Conservation (phyloP, 805 yeast genomes). For the Candida berthetii region DNA sequence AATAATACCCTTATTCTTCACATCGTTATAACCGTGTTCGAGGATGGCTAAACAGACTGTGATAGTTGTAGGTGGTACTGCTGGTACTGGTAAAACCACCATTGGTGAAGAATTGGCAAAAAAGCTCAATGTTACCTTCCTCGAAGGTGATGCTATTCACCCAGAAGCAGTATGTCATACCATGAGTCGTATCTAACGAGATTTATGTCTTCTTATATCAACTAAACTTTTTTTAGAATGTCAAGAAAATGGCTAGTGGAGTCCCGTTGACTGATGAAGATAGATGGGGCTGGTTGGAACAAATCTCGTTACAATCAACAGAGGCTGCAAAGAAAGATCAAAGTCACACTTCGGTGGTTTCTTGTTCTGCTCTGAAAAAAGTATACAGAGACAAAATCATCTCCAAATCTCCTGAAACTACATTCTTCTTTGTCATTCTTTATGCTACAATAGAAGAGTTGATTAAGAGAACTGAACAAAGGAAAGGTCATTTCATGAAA, state of each 20-base stretch:
- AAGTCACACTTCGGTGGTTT: constrained; percentile 39
- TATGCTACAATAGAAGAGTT: constrained; percentile 60
- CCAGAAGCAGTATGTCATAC: constrained; percentile 40
- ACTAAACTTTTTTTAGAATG: no score
- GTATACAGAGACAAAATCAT: constrained; percentile 63
- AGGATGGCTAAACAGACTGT: constrained; percentile 19
- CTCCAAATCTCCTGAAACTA: constrained; percentile 22
- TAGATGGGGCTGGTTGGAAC: constrained; percentile 82
- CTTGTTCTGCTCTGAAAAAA: constrained; percentile 83
- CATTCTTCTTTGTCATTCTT: constrained; percentile 59
- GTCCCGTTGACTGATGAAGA: constrained; percentile 85
- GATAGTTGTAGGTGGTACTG: constrained; percentile 85
- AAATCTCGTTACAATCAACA: constrained; percentile 38
- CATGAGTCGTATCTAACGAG: no score
- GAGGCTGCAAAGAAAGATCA: constrained; percentile 27
- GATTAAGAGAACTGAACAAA: constrained; percentile 47
- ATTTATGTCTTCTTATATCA: no score
- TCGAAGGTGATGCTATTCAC: constrained; percentile 87
- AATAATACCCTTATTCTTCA: no score
- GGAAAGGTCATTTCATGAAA: constrained; percentile 85
- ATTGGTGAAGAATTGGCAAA: constrained; percentile 49
- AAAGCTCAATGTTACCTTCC: constrained; percentile 43
- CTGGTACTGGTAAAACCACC: constrained; percentile 93
- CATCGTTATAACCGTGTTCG: no score
- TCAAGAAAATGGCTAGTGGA: constrained; percentile 79